Percentiles rank a stretch among this genome's conserved stretches.
Conservation (phyloP, 345 rosid genomes). For the Lagerstroemia speciosa region DNA sequence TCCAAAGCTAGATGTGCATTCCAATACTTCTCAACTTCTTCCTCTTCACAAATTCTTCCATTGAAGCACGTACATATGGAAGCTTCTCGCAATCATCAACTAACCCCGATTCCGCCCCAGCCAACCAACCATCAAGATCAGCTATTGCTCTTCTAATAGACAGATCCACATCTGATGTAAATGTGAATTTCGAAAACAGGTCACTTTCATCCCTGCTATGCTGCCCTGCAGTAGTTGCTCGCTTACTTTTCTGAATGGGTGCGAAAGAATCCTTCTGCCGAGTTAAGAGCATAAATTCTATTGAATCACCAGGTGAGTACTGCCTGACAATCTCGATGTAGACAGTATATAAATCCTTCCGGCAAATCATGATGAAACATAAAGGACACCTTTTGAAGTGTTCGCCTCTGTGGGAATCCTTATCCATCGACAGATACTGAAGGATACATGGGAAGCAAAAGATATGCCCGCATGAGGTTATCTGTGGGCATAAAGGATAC, state of each 20-base stretch:
- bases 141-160: constrained; percentile 79
- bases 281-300: constrained; percentile 74
- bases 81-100: constrained; percentile 87
- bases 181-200: constrained; percentile 67
- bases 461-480: constrained; percentile 93
- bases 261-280: constrained; percentile 63
- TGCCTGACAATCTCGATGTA: constrained; percentile 65
- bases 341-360: constrained; percentile 67
- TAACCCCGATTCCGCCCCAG: constrained; percentile 75
- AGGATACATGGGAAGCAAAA: constrained; percentile 93
- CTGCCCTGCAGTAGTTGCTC: constrained; percentile 9
- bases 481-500: constrained; percentile 82
- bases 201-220: constrained; percentile 21
- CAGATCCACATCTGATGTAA: constrained; percentile 73
- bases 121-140: constrained; percentile 84
- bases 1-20: constrained; percentile 38
- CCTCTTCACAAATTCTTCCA: constrained; percentile 71
- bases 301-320: constrained; percentile 47
- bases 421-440: constrained; percentile 63
- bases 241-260: constrained; percentile 36
- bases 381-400: constrained; percentile 76
- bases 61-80: constrained; percentile 83
- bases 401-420: constrained; percentile 55
- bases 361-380: constrained; percentile 85
- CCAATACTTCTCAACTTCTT: constrained; percentile 65